Base-by-base conservation (phyloP, 1,284 basidiomycete genomes). In the Trametes polyzona region DNA sequence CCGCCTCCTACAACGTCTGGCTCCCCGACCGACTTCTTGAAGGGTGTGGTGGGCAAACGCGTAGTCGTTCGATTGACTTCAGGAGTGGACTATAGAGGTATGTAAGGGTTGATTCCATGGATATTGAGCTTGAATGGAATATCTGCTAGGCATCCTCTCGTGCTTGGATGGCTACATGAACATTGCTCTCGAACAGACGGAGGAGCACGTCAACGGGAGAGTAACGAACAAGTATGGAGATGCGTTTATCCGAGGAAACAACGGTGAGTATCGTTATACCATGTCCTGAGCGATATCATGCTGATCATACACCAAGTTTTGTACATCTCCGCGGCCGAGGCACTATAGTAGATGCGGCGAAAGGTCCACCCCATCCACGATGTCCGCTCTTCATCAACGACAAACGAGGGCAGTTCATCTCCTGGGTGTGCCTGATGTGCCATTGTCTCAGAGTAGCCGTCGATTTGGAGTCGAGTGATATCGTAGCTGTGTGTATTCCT, bases 111-210 rank as follows among this genome's bases (percentile, higher is more conserved):
- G 14, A 16, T n/a, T n/a, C 8, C n/a, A 16, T 17, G 30, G 16
- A 26, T 19, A 11, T 19, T 27, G 9, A 23, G 26, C 39, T 39
- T 26, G 37, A 7, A 2, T 6, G 14, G 26, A 11, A 11, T 24
- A 9, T 27, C 14, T 26, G 32, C n/a, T 50, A 98, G 96, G 96
- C 35, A 82, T 95, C 1, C 78, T 99, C n/a, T 96, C 94, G 7
- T 98, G 97, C 72, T 82, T 99, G 21, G 97, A 99, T 73, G 97
- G 96, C 0, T 95, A 95, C 73, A 95, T 99, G 97, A 99, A 99
- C 76, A 98, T 99, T 55, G 96, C 95, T 4, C 78, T 99, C 43
- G 96, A 99, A 75, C 90, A 98, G 72, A 98, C 96, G 1, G 92
- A 96, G 73, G 96, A 99, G 75, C 89, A 93, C 73, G 93, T 97